phyloP scores from a whole-genome alignment of 768 basidiomycete genomes.

The Mycena alexandri region DNA sequence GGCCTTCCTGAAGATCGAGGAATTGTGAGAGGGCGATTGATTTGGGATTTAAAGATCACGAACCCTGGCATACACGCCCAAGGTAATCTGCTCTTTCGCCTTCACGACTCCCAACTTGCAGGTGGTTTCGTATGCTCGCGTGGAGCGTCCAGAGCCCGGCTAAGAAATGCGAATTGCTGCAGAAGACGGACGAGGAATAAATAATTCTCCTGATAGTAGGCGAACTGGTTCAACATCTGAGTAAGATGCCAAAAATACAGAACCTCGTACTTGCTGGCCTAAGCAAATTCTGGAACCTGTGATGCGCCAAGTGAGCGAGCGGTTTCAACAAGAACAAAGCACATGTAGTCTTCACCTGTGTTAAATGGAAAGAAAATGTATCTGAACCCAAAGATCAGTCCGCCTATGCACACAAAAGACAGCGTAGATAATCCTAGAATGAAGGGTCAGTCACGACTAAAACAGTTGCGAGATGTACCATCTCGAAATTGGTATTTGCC shows the following conservation, averaged over 20 bases:
- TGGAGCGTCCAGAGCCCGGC: too few relatives aligned
- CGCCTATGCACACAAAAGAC: constrained; percentile 57
- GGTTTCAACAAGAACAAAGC: constrained; percentile 53
- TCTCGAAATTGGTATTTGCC: constrained; percentile 45
- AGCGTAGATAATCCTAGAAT: constrained; percentile 44
- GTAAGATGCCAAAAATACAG: constrained; percentile 38
- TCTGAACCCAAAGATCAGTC: constrained; percentile 59
- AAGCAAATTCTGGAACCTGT: constrained; percentile 54
- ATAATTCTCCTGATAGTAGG: too few relatives aligned
- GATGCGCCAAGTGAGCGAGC: constrained; percentile 35
- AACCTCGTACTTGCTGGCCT: constrained; percentile 54
- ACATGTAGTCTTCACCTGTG: constrained; percentile 49
- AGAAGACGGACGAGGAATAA: too few relatives aligned
- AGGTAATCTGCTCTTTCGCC: too few relatives aligned
- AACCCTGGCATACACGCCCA: too few relatives aligned
- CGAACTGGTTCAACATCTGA: constrained; percentile 39
- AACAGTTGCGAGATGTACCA: constrained; percentile 28
- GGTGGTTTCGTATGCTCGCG: too few relatives aligned
- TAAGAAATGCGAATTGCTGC: too few relatives aligned
- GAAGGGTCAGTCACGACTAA: background rate
- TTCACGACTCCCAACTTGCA: too few relatives aligned
- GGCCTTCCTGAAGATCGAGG: too few relatives aligned
- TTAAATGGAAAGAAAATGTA: constrained; percentile 61
- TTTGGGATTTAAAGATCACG: too few relatives aligned
- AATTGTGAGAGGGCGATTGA: too few relatives aligned